Base-by-base conservation (phyloP, 306 rosid genomes). In the Myrica gale region DNA sequence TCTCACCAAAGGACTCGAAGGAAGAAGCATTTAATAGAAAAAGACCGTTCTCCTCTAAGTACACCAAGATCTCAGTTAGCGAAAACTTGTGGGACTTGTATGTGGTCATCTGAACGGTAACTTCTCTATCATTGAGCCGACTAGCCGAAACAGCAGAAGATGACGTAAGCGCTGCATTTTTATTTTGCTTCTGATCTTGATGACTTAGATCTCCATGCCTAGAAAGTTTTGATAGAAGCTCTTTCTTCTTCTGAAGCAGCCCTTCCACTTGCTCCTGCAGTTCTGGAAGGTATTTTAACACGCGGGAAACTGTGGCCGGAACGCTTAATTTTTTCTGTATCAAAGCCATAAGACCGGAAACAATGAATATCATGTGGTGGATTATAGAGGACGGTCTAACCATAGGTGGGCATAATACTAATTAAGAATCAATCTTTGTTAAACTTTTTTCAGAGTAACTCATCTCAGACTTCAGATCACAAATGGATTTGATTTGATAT, bases 301-400 rank as follows among this genome's bases (percentile, higher is more conserved):
- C 95, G 6, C 76, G 76, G 0, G 91, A 85, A 76, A 90, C 80
- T 69, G 91, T 89, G 2, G 83, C 74, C 0, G 95, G 98, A 62
- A 84, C 85, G 79, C 95, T 93, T 68, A 90, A 51, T 26, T 82
- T 89, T 79, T 85, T 89, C 98, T 89, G 83, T 69, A 77, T 2
- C 5, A 67, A 42, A 16, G 5, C 5, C 13, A 61, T 21, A 32
- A 6, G 41, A 10, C 17, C 2, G 15, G 1, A 62, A 62, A 2
- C 20, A 26, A 10, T 2, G 37, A 32, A 32, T 32, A 32, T 32
- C 37, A 32, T 32, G 37, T 2, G 37, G 37, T 32, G 37, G 37
- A 32, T 32, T 32, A 32, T 32, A 32, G 37, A 32, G 37, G 37
- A 32, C 37, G 3, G 3, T 32, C 37, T 32, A 32, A 32, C 37